Evolutionary conservation across 2,329 filamentous ascomycete genomes (phyloP), one percentile per base, ranked within the genome.

Genomic region (Hypoxylon sp.): DNA sequence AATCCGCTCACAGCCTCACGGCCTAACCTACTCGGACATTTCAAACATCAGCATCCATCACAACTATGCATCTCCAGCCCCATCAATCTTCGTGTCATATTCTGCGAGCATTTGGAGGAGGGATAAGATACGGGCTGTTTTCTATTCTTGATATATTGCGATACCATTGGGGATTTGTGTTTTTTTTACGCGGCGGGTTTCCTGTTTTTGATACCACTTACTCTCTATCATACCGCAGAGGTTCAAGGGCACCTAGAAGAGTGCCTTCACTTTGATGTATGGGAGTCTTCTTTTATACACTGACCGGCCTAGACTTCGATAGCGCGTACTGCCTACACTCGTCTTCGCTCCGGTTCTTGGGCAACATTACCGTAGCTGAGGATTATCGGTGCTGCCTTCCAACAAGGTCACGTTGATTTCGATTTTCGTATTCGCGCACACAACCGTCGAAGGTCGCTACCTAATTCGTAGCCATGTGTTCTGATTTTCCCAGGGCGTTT

Each of bases 161-260:
- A 71, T 71, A 70, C 69, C 62, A 69, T 57, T 55, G 65, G 63
- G 59, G 61, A 61, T 65, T 62, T 60, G 41, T 60, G 41, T 65
- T 61, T 57, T 69, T 67, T 65, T 37, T 67, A 46, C 62, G 60
- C 51, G 65, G 68, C 59, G 65, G 65, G 66, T 61, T 68, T 52
- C 43, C 43, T 66, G 63, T 63, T 68, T 68, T 71, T 73, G 72
- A 74, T 74, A 74, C 72, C 72, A 73, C 64, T 68, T 51, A 64
- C 37, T 56, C 26, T 58, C 57, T 66, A 63, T 54, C 41, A 17
- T 54, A 20, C 53, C 44, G 54, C 65, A 64, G 65, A 60, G 62
- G 32, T 64, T 64, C 52, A 54, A 51, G 48, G 62, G 59, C 62
- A 50, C 53, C 32, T 19, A 44, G 56, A 47, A 34, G 47, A 37